Percentiles rank a stretch among this genome's conserved stretches.
Evolutionary conservation across 2,329 filamentous ascomycete species (phyloP).

Genomic region (Neurospora crassa): DNA sequence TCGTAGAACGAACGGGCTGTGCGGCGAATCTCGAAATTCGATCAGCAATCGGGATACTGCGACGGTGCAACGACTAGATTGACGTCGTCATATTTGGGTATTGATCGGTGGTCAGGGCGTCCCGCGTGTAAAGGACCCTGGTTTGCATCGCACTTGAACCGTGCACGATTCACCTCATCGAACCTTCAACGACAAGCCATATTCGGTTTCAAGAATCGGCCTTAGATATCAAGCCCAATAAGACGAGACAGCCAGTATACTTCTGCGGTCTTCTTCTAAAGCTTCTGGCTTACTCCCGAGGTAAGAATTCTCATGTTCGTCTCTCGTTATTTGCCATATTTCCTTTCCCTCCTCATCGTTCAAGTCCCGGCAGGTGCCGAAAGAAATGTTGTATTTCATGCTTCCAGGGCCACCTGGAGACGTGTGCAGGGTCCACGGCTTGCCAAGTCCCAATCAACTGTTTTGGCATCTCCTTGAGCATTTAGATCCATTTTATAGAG

Average conservation of each 20-base stretch:
- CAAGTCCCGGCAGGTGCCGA: not conserved
- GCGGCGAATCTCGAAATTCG: not conserved
- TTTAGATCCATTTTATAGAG: conserved; percentile 6
- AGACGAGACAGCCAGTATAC: not conserved
- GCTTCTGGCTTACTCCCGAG: conserved; percentile 1
- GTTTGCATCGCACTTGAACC: conserved; percentile 14
- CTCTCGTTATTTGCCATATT: conserved; percentile 3
- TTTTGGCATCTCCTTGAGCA: conserved; percentile 4
- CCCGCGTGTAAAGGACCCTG: conserved; percentile 2
- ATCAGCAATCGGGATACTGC: not conserved
- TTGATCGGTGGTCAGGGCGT: conserved; percentile 13
- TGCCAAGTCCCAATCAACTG: conserved; percentile 7
- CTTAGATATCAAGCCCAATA: not conserved
- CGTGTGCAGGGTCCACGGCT: conserved; percentile 8
- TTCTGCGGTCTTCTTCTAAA: not conserved
- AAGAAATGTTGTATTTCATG: not conserved
- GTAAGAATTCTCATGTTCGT: conserved; percentile 13
- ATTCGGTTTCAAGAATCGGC: not conserved
- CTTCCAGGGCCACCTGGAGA: not conserved
- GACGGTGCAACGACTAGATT: conserved; percentile 3
- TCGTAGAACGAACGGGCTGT: not conserved
- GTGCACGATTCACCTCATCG: conserved; percentile 14
- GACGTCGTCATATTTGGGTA: conserved; percentile 11
- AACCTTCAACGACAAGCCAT: conserved; percentile 1
- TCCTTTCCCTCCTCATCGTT: conserved; percentile 4